Evolutionary conservation across 768 basidiomycete species (phyloP).

Genomic region (Collybia nuda): DNA sequence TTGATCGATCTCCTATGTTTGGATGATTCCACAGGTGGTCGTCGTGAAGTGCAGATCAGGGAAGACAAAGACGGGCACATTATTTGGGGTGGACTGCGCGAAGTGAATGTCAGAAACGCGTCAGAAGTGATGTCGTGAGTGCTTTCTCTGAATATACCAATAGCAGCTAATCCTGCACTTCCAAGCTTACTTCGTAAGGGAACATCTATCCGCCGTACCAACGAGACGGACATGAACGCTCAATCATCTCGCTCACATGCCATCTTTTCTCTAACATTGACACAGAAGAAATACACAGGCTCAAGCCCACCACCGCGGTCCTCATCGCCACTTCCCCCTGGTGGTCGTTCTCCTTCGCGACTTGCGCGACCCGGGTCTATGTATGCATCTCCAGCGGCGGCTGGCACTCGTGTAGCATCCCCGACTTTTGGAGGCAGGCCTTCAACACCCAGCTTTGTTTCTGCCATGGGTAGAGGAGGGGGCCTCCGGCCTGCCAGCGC

Average conservation of each 20-base stretch:
- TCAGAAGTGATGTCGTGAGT: slow-evolving; percentile 92
- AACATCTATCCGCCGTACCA: slow-evolving; percentile 87
- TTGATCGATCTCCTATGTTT: slow-evolving; percentile 89
- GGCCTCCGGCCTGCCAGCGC: slow-evolving; percentile 76
- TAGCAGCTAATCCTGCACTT: slow-evolving; percentile 9
- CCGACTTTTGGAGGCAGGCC: slow-evolving; percentile 74
- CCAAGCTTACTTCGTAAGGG: slow-evolving; percentile 84
- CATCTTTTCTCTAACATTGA: slow-evolving; percentile 94
- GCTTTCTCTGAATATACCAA: slow-evolving; percentile 12
- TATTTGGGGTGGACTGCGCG: slow-evolving; percentile 94
- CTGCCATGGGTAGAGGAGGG: slow-evolving; percentile 70
- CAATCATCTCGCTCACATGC: slow-evolving; percentile 98
- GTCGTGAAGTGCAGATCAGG: slow-evolving; percentile 90
- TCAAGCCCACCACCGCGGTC: slow-evolving; percentile 69
- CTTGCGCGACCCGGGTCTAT: slow-evolving; percentile 83
- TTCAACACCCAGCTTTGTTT: slow-evolving; percentile 74
- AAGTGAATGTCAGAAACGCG: slow-evolving; percentile 82
- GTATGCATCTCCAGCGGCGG: slow-evolving; percentile 44
- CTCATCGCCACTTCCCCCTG: slow-evolving; percentile 73
- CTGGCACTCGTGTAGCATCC: slow-evolving; percentile 61
- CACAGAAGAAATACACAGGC: slow-evolving; percentile 85
- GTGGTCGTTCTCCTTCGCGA: slow-evolving; percentile 74
- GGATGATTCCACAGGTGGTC: slow-evolving; percentile 63
- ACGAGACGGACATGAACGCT: slow-evolving; percentile 98
- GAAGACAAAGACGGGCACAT: slow-evolving; percentile 98